Evolutionary conservation across 2,329 filamentous ascomycete genomes (phyloP).

Genomic region (Cytospora paraplurivora): DNA sequence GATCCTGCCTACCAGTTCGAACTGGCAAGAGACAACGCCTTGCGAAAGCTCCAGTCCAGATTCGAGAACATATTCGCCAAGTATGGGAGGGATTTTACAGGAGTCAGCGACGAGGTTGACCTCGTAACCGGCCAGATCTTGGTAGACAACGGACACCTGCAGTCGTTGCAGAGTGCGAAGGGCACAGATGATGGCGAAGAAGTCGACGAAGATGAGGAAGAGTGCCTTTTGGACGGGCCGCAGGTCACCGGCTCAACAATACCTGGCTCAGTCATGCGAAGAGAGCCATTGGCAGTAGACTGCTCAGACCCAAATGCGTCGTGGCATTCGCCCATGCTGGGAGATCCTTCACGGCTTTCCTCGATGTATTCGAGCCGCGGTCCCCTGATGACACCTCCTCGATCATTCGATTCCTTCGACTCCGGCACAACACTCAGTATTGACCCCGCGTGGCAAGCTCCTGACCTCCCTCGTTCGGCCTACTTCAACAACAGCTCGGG

Average conservation of each 20-base stretch:
- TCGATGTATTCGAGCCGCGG: conserved; percentile 31
- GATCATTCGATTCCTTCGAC: conserved; percentile 20
- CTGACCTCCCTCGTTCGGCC: conserved; percentile 38
- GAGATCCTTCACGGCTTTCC: conserved; percentile 29
- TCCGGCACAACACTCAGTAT: conserved; percentile 29
- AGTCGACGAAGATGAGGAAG: conserved; percentile 35
- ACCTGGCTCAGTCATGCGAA: not conserved
- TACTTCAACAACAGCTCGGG: conserved; percentile 27
- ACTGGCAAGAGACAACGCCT: conserved; percentile 65
- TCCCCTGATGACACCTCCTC: not conserved
- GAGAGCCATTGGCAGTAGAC: conserved; percentile 11
- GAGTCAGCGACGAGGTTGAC: conserved; percentile 87
- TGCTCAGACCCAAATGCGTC: not conserved
- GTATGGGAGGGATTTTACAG: conserved; percentile 80
- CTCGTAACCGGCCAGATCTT: conserved; percentile 77
- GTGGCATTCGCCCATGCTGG: not conserved
- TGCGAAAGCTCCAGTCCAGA: conserved; percentile 73
- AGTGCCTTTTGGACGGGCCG: conserved; percentile 32
- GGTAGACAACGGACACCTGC: conserved; percentile 87
- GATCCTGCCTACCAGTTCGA: conserved; percentile 61
- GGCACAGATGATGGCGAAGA: conserved; percentile 27
- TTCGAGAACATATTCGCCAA: conserved; percentile 91
- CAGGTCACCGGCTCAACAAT: not conserved
- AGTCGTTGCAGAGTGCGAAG: conserved; percentile 44
- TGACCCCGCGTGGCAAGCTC: conserved; percentile 44